A percentile compares a stretch with the other conserved stretches of the same genome.
Conservation (phyloP, 108 stramenopile genomes). For the Parietichytrium sp. region DNA sequence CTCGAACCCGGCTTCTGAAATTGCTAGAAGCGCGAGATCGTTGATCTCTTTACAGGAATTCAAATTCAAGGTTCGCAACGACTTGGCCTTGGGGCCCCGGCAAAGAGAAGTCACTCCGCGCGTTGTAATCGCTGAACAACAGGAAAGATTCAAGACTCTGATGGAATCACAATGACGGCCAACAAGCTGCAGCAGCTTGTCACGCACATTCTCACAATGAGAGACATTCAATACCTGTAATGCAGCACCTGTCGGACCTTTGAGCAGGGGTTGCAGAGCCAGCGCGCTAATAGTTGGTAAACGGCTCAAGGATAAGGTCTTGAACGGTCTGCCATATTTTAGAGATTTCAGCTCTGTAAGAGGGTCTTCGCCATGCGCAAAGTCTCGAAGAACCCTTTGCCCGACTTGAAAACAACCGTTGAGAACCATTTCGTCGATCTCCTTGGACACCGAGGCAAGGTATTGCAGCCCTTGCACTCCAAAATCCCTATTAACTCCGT, state of each 20-base stretch:
- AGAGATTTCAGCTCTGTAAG: slow-evolving; percentile 19
- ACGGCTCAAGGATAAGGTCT: neutral
- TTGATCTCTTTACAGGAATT: neutral
- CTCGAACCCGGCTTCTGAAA: neutral
- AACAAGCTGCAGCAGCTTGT: neutral
- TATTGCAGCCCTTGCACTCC: slow-evolving; percentile 14
- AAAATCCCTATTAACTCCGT: slow-evolving; percentile 28
- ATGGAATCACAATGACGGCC: slow-evolving; percentile 7
- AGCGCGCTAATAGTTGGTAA: neutral
- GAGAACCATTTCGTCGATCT: neutral
- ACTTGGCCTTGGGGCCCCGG: neutral
- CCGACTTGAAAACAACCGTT: slow-evolving; percentile 8
- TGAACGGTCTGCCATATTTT: neutral
- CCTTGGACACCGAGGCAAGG: neutral
- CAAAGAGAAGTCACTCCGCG: slow-evolving; percentile 15
- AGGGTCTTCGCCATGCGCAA: slow-evolving; percentile 4
- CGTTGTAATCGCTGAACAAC: neutral
- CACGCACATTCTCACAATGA: neutral
- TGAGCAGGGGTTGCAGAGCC: neutral
- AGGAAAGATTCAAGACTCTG: neutral
- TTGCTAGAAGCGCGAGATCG: neutral
- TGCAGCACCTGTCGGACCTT: neutral
- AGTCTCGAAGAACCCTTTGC: neutral
- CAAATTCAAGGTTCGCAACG: neutral
- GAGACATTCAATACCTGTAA: neutral